These are phyloP conservation scores for Coemansia sp. DNA, from an alignment of 371 early-diverging fungal species.

Conservation along the genomic window DNA sequence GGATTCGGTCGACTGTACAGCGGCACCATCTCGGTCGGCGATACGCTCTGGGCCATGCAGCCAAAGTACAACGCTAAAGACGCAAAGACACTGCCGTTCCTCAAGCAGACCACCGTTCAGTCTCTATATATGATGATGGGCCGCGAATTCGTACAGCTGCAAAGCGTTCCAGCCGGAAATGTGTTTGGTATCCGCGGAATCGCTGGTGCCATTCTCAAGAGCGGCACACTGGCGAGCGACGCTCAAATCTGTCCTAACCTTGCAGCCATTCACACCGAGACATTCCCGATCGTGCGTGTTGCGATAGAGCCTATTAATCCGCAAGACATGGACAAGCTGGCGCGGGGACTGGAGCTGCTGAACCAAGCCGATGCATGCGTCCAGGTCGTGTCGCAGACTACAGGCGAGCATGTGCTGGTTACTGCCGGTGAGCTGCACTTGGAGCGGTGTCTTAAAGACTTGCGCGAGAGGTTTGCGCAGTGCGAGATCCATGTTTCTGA, in stretches of 20 bases:
- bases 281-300: constrained; percentile 89
- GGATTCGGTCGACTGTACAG: constrained; percentile 94
- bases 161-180: constrained; percentile 89
- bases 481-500: constrained; percentile 89
- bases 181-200: constrained; percentile 94
- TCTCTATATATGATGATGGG: constrained; percentile 94
- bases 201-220: constrained; percentile 84
- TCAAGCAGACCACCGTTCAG: constrained; percentile 70
- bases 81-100: constrained; percentile 61
- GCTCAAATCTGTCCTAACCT: constrained; percentile 51
- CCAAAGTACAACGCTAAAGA: constrained; percentile 83
- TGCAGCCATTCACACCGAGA: constrained; percentile 55
- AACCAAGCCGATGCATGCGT: constrained; percentile 95
- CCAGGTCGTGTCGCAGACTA: constrained; percentile 79
- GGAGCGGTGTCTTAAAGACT: constrained; percentile 91
- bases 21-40: constrained; percentile 84
- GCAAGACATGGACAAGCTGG: constrained; percentile 80
- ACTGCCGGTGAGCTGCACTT: constrained; percentile 97
- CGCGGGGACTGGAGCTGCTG: constrained; percentile 80
- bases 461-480: constrained; percentile 89
- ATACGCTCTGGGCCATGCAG: constrained; percentile 82
- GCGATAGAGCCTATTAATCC: constrained; percentile 89
- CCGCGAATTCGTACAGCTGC: constrained; percentile 77
- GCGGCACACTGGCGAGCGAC: constrained; percentile 79
- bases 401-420: constrained; percentile 94